phyloP scores from a whole-genome alignment of 306 rosid genomes.

The Corylus americana region DNA sequence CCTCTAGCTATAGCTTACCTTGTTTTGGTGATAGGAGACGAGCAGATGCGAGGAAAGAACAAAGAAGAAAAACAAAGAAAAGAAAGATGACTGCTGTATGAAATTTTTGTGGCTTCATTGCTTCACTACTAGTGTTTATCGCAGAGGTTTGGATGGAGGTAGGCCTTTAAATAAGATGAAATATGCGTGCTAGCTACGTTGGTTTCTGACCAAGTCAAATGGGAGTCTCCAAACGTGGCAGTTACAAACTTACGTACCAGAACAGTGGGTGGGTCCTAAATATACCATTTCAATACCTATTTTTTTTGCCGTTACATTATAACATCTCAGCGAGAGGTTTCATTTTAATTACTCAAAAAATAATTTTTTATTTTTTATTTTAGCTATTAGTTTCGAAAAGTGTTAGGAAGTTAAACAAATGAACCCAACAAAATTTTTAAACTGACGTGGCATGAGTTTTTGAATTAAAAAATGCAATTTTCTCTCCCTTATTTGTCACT shows the following conservation, averaged over 20 bases:
- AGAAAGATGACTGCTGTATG: conserved; percentile 17
- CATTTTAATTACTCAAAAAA: too few species aligned
- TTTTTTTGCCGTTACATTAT: too few species aligned
- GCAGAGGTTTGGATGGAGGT: background rate
- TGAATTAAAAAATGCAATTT: too few species aligned
- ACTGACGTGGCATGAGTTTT: too few species aligned
- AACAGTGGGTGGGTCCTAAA: conserved; percentile 19
- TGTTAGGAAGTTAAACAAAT: too few species aligned
- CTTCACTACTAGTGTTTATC: background rate
- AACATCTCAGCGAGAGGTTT: too few species aligned
- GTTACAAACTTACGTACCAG: background rate
- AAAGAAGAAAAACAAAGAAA: conserved; percentile 37
- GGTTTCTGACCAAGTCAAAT: conserved; percentile 11
- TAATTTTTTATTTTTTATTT: too few species aligned
- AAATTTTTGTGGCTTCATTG: conserved; percentile 36
- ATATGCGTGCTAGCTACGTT: background rate
- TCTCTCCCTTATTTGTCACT: too few species aligned
- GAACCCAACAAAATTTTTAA: too few species aligned
- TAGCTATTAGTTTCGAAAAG: too few species aligned
- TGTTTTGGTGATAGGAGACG: conserved; percentile 35
- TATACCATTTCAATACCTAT: background rate
- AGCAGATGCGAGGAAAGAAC: conserved; percentile 38
- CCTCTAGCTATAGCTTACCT: conserved; percentile 20
- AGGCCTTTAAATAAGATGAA: conserved; percentile 18
- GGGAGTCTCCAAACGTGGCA: conserved; percentile 22